These are phyloP conservation scores for Haematococcus sp. DNA, from an alignment of 139 green algal genomes.

Conservation along the genomic window DNA sequence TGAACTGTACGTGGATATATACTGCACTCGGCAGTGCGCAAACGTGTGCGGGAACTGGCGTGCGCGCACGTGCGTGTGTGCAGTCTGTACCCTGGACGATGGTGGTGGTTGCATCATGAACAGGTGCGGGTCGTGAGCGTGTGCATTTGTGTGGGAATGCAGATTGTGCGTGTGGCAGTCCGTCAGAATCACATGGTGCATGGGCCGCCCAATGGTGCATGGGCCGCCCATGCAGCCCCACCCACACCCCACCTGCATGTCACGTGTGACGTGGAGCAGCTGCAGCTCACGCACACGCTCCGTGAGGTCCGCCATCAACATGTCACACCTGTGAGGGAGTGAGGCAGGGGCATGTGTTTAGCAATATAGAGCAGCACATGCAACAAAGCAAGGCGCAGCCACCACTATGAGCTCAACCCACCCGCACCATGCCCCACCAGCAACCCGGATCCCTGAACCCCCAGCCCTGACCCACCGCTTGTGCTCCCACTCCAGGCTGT, in stretches of 20 bases:
- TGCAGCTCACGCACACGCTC: conserved; percentile 70
- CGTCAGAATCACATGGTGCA: too few relatives aligned
- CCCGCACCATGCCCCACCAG: not conserved
- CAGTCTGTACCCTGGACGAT: too few relatives aligned
- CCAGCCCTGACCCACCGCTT: conserved; percentile 6
- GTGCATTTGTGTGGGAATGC: too few relatives aligned
- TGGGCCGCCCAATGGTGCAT: not conserved
- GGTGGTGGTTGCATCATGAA: too few relatives aligned
- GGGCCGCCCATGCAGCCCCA: conserved; percentile 12
- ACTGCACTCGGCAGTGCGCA: too few relatives aligned
- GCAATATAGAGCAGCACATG: not conserved
- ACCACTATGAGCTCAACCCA: not conserved
- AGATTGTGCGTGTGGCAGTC: too few relatives aligned
- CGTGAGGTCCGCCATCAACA: conserved; percentile 55
- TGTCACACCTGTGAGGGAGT: conserved; percentile 17
- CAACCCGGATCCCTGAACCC: not conserved
- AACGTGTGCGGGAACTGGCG: too few relatives aligned
- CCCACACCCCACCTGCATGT: conserved; percentile 58
- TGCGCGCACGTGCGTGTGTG: too few relatives aligned
- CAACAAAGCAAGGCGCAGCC: not conserved
- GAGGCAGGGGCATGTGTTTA: not conserved
- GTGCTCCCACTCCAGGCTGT: conserved; percentile 71
- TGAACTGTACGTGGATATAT: too few relatives aligned
- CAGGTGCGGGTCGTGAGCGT: too few relatives aligned
- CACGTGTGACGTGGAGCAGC: conserved; percentile 73